A percentile compares a stretch with the other conserved stretches of the same genome.
These are phyloP conservation scores for Mycena capillaripes DNA, from an alignment of 768 basidiomycete genomes.

Conservation along the genomic window DNA sequence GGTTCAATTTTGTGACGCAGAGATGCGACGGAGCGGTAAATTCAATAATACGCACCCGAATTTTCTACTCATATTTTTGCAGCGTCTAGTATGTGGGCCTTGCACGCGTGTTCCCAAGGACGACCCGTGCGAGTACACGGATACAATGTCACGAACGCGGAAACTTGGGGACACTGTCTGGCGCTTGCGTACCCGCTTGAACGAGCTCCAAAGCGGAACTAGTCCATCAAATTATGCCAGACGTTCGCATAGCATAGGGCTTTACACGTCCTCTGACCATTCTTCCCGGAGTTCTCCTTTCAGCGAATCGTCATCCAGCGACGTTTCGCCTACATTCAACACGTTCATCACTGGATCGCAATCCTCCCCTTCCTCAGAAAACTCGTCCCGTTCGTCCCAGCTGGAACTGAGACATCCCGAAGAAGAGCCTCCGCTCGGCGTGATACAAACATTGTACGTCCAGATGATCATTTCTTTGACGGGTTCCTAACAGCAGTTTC, in stretches of 20 bases:
- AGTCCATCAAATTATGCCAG: too few relatives aligned
- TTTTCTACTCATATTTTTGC: background rate
- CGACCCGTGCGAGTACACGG: background rate
- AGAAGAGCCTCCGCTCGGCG: conserved; percentile 7
- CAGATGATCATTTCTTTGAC: background rate
- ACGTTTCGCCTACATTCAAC: too few relatives aligned
- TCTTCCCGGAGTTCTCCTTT: too few relatives aligned
- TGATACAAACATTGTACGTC: conserved; percentile 16
- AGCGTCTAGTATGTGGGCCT: background rate
- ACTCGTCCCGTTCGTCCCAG: too few relatives aligned
- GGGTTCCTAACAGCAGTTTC: too few relatives aligned
- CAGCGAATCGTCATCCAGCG: too few relatives aligned
- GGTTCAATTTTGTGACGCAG: background rate
- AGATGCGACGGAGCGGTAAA: background rate
- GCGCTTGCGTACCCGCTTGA: background rate
- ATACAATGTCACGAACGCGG: background rate
- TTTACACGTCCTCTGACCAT: too few relatives aligned
- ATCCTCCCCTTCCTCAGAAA: too few relatives aligned
- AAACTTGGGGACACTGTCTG: background rate
- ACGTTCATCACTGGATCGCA: too few relatives aligned
- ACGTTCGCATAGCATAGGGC: too few relatives aligned
- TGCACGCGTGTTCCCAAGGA: background rate
- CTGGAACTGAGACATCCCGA: too few relatives aligned
- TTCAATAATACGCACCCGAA: too few relatives aligned
- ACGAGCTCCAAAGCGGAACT: background rate